These are phyloP conservation scores for Agroathelia rolfsii DNA, from an alignment of 1,284 basidiomycete genomes.

Conservation along the genomic window DNA sequence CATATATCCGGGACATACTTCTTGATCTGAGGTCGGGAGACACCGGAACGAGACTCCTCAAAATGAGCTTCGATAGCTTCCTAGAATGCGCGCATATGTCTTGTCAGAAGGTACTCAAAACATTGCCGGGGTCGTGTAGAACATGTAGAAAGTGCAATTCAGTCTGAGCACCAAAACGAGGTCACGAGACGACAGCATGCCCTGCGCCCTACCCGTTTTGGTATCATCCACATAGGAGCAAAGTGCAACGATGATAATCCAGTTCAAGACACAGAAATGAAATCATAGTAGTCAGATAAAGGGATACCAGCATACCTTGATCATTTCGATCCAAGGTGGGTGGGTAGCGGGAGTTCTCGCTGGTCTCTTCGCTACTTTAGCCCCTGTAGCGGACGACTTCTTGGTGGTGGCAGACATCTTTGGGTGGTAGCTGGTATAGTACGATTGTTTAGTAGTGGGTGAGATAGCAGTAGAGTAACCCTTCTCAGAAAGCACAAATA, in stretches of 20 bases:
- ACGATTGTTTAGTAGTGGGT: too few relatives aligned
- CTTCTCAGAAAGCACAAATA: too few relatives aligned
- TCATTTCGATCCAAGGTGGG: conserved; percentile 44
- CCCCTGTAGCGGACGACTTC: conserved; percentile 22
- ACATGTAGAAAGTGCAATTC: not conserved
- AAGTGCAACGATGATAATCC: conserved; percentile 7
- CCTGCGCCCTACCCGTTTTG: conserved; percentile 38
- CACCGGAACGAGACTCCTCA: conserved; percentile 55
- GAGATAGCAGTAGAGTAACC: too few relatives aligned
- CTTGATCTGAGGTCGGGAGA: conserved; percentile 70
- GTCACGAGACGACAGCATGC: conserved; percentile 14
- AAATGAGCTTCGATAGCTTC: conserved; percentile 62
- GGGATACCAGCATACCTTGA: conserved; percentile 37
- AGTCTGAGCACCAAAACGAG: conserved; percentile 7
- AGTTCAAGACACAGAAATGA: conserved; percentile 7
- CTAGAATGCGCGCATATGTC: conserved; percentile 17
- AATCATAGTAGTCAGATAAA: too few relatives aligned
- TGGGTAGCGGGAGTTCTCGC: conserved; percentile 26
- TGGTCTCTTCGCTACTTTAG: conserved; percentile 25
- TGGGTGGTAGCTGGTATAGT: too few relatives aligned
- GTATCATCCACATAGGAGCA: too few relatives aligned
- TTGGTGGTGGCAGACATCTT: too few relatives aligned
- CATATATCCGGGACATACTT: conserved; percentile 35
- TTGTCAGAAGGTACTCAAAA: conserved; percentile 3
- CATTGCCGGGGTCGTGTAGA: not conserved